Conservation (phyloP, 2,329 filamentous ascomycete species). For the Calonectria pseudoturangicola region DNA sequence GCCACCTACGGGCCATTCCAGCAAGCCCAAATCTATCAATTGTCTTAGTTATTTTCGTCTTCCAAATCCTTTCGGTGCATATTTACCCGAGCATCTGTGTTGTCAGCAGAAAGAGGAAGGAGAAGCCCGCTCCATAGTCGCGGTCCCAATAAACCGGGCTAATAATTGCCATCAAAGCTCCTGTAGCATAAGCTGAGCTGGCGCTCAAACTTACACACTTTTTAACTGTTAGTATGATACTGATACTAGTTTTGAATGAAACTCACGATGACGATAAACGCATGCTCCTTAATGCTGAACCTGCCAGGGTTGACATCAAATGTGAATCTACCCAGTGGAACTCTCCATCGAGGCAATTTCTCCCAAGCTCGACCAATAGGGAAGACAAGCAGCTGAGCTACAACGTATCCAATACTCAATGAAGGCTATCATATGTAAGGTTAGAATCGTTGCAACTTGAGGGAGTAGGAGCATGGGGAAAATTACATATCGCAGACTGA, state of each 20-base stretch:
- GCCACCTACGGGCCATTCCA: conserved; percentile 36
- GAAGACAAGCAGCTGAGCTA: conserved; percentile 36
- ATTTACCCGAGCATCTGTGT: conserved; percentile 39
- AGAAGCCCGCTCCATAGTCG: conserved; percentile 38
- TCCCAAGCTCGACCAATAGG: conserved; percentile 37
- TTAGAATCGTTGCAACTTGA: not conserved
- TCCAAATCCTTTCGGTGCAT: fast-evolving
- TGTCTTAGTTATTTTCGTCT: not conserved
- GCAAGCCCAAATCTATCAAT: conserved; percentile 32
- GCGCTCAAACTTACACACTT: conserved; percentile 36
- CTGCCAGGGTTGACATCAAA: conserved; percentile 36
- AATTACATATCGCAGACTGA: conserved; percentile 38
- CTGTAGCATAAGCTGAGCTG: conserved; percentile 33
- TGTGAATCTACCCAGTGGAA: conserved; percentile 26
- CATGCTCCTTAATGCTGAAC: conserved; percentile 36
- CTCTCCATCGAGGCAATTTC: conserved; percentile 34
- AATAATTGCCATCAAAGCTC: conserved; percentile 39
- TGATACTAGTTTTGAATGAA: not conserved
- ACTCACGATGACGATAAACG: conserved; percentile 36
- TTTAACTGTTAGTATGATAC: not conserved
- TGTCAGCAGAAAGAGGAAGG: conserved; percentile 36
- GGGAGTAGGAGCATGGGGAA: not conserved
- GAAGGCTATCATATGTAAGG: conserved; percentile 2
- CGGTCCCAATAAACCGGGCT: conserved; percentile 39
- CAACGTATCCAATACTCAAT: conserved; percentile 36